Percentiles rank a stretch among this genome's conserved stretches.
Evolutionary conservation across 2,329 filamentous ascomycete species (phyloP).

Genomic region (Amylocarpus encephaloides): DNA sequence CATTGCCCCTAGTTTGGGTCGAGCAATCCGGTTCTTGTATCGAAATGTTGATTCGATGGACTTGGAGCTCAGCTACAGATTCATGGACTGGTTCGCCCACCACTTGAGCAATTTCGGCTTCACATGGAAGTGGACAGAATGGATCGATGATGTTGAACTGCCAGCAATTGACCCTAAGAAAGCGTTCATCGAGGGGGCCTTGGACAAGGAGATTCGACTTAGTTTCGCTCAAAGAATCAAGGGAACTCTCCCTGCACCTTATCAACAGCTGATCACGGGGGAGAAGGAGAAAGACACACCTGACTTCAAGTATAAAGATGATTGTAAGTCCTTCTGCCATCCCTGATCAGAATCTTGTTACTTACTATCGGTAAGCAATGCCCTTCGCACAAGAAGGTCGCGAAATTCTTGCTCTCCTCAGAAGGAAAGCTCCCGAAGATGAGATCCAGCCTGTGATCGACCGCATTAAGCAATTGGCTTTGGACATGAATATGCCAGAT

Average conservation of each 20-base stretch:
- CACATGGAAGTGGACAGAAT: conserved; percentile 99
- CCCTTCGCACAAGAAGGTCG: conserved; percentile 82
- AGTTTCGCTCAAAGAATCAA: conserved; percentile 96
- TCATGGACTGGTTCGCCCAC: conserved; percentile 96
- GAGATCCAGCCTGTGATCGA: conserved; percentile 79
- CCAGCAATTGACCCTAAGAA: conserved; percentile 78
- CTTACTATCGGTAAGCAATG: conserved; percentile 44
- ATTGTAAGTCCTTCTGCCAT: conserved; percentile 47
- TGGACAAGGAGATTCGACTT: conserved; percentile 95
- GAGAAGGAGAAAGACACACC: conserved; percentile 95
- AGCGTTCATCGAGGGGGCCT: conserved; percentile 81
- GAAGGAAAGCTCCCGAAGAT: conserved; percentile 77
- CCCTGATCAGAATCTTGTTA: conserved; percentile 12
- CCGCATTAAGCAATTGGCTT: conserved; percentile 72
- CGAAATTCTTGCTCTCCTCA: conserved; percentile 71
- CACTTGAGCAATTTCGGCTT: conserved; percentile 99
- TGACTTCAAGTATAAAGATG: conserved; percentile 81
- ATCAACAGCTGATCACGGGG: conserved; percentile 71
- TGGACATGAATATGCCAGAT: conserved; percentile 61
- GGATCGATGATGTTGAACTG: conserved; percentile 79
- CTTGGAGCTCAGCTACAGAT: conserved; percentile 77
- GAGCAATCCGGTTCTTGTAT: conserved; percentile 89
- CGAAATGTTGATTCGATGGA: conserved; percentile 77
- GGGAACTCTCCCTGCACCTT: conserved; percentile 80
- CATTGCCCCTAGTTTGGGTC: conserved; percentile 88